A percentile compares a stretch with the other conserved stretches of the same genome.
Evolutionary conservation across 1,284 basidiomycete species (phyloP).

Genomic region (Ganoderma multipileum): DNA sequence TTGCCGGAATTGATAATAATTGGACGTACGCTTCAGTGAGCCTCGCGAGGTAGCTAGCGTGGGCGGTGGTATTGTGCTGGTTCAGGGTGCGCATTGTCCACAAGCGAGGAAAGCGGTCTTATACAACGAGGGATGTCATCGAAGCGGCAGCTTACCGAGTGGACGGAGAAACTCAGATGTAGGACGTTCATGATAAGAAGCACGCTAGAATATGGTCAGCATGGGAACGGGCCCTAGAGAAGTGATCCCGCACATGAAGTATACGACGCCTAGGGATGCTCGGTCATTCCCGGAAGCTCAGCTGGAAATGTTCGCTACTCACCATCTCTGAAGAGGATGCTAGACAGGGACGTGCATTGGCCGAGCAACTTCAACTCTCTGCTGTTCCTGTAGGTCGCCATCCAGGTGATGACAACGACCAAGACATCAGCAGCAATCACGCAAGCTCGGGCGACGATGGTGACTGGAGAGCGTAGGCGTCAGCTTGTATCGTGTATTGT

Average conservation of each 20-base stretch:
- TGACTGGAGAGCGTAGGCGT: not conserved
- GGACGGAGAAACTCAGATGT: conserved; percentile 14
- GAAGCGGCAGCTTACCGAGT: not conserved
- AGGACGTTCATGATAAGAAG: conserved; percentile 12
- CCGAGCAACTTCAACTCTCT: conserved; percentile 2
- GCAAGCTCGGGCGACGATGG: conserved; percentile 6
- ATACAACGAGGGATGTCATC: too few relatives aligned
- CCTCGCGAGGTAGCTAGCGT: conserved; percentile 7
- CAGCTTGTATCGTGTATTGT: too few relatives aligned
- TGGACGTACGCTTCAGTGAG: conserved; percentile 7
- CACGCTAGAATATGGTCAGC: not conserved
- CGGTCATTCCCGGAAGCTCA: not conserved
- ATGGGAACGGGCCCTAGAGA: not conserved
- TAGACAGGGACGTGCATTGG: conserved; percentile 2
- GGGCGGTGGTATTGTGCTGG: not conserved
- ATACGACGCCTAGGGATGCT: not conserved
- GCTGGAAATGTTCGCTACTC: not conserved
- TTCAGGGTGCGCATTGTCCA: not conserved
- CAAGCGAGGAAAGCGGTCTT: too few relatives aligned
- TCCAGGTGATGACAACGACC: conserved; percentile 11
- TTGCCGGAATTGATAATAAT: not conserved
- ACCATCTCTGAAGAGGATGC: conserved; percentile 15
- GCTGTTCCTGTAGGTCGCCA: conserved; percentile 1
- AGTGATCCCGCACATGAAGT: conserved; percentile 12
- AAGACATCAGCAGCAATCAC: conserved; percentile 5